phyloP scores from a whole-genome alignment of 148 eudicot species.

The Arbutus unedo region DNA sequence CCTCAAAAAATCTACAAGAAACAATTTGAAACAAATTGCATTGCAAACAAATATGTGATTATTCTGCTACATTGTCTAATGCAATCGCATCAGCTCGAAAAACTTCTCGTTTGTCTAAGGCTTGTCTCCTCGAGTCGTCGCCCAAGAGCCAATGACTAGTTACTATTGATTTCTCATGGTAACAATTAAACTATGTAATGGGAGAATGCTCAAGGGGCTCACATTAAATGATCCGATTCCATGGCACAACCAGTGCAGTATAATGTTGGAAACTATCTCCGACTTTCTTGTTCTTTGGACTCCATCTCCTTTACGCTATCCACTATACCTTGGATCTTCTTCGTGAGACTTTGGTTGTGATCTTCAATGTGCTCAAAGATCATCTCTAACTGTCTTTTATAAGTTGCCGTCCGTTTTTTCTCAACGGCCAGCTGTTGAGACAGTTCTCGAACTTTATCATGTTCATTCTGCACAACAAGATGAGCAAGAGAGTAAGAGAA shows the following conservation, averaged over 20 bases:
- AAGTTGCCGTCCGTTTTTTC: conserved; percentile 72
- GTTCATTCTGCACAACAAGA: conserved; percentile 60
- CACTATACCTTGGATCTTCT: conserved; percentile 65
- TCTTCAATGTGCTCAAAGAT: conserved; percentile 85
- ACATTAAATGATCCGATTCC: background rate
- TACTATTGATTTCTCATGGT: background rate
- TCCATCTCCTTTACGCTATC: conserved; percentile 73
- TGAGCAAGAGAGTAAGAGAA: background rate
- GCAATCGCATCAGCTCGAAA: background rate
- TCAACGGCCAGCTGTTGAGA: conserved; percentile 84
- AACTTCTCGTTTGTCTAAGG: background rate
- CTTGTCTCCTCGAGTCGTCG: background rate
- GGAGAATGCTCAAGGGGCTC: background rate
- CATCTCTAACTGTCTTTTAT: conserved; percentile 83
- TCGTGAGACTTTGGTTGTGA: conserved; percentile 68
- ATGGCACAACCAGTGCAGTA: background rate
- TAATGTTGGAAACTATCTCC: conserved; percentile 34
- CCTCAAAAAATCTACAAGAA: background rate
- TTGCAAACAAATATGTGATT: background rate
- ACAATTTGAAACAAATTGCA: background rate
- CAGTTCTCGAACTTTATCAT: conserved; percentile 78
- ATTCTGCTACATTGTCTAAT: background rate
- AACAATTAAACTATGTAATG: too few species aligned
- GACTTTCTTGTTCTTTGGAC: conserved; percentile 43
- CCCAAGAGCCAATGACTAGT: background rate